Evolutionary conservation across 192 early-diverging fungal species (phyloP).

Genomic region (Podila clonocystis): DNA sequence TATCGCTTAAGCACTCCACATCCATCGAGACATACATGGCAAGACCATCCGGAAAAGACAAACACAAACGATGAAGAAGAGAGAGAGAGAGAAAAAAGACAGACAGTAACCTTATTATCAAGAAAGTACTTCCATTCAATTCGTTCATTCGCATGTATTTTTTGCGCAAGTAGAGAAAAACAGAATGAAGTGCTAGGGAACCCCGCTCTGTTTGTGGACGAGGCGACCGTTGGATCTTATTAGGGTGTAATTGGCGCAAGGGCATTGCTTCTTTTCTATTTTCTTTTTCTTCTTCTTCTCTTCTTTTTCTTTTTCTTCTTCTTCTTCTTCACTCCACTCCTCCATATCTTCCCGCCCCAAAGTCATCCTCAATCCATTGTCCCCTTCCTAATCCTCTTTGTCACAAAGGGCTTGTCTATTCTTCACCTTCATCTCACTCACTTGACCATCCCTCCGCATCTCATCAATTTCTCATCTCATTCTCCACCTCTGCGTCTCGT

Average conservation of each 20-base stretch:
- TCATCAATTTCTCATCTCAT: not conserved
- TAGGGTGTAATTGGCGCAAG: not conserved
- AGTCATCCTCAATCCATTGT: not conserved
- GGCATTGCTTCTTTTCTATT: not conserved
- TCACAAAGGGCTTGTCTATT: not conserved
- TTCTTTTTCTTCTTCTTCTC: slow-evolving; percentile 1
- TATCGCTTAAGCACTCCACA: too few species aligned
- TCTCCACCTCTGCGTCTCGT: too few species aligned
- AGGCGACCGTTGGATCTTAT: not conserved
- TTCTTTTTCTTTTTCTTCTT: not conserved
- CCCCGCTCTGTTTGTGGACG: not conserved
- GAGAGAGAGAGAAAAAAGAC: not conserved
- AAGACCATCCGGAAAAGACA: too few species aligned
- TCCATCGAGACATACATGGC: too few species aligned
- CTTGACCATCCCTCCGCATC: not conserved
- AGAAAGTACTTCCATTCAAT: not conserved
- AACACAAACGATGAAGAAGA: not conserved
- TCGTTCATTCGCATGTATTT: slow-evolving; percentile 9
- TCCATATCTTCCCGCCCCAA: not conserved
- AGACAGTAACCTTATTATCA: not conserved
- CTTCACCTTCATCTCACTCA: not conserved
- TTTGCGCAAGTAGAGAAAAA: not conserved
- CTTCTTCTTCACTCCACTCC: slow-evolving; percentile 6
- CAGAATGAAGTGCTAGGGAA: not conserved
- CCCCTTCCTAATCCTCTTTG: not conserved